These are phyloP conservation scores for Claviceps sp. DNA, from an alignment of 2,329 filamentous ascomycete genomes.

Conservation along the genomic window DNA sequence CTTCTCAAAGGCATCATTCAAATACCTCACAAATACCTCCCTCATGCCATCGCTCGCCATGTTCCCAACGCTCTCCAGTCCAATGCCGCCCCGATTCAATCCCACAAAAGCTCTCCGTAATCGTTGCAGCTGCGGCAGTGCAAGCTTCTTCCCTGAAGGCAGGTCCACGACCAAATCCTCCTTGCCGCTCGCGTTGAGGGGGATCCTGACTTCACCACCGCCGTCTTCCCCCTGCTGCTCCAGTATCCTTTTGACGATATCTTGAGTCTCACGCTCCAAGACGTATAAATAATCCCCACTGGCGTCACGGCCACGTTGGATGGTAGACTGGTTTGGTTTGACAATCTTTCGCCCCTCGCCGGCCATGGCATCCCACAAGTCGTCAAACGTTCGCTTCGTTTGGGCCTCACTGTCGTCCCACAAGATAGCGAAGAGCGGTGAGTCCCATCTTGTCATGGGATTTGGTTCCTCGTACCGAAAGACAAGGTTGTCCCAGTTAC, in stretches of 20 bases:
- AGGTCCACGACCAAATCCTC: conserved; percentile 49
- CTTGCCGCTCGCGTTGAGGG: conserved; percentile 19
- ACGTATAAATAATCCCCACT: conserved; percentile 66
- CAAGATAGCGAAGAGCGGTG: conserved; percentile 65
- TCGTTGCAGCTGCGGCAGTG: conserved; percentile 64
- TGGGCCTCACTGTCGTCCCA: conserved; percentile 61
- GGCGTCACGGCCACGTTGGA: conserved; percentile 48
- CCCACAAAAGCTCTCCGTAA: conserved; percentile 65
- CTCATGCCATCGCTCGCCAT: conserved; percentile 41
- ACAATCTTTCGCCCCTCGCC: conserved; percentile 50
- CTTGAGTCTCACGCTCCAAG: conserved; percentile 66
- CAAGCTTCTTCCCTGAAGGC: conserved; percentile 47
- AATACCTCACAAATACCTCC: conserved; percentile 51
- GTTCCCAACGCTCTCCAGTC: conserved; percentile 39
- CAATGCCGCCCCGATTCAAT: conserved; percentile 59
- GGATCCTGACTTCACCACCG: conserved; percentile 41
- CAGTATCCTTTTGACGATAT: conserved; percentile 56
- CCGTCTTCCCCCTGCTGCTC: conserved; percentile 60
- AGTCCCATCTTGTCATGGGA: conserved; percentile 74
- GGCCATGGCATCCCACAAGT: conserved; percentile 63
- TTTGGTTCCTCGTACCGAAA: conserved; percentile 82
- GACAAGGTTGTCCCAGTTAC: conserved; percentile 65
- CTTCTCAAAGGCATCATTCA: conserved; percentile 52
- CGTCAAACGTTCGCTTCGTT: conserved; percentile 40
- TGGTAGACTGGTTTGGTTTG: conserved; percentile 62